Percentiles rank a stretch among this genome's conserved stretches.
phyloP scores from a whole-genome alignment of 2,329 filamentous ascomycete species.

The Cercospora citrullina region DNA sequence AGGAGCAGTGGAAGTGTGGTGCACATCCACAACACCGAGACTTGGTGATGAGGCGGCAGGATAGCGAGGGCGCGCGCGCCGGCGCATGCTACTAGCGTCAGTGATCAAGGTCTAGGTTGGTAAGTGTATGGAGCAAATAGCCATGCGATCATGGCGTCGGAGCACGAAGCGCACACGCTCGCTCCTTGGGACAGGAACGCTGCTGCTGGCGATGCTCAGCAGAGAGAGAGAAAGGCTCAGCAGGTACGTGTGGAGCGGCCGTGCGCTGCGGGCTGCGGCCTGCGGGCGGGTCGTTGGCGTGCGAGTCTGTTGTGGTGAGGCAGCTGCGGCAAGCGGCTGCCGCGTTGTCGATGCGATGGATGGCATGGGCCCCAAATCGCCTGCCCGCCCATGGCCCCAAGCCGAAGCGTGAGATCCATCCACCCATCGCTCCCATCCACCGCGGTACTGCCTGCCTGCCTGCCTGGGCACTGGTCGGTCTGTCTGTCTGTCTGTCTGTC shows the following conservation, averaged over 20 bases:
- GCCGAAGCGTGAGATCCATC: not conserved
- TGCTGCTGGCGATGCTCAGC: slow-evolving; percentile 4
- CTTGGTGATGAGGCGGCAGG: slow-evolving; percentile 19
- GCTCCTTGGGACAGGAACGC: slow-evolving; percentile 6
- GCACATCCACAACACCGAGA: slow-evolving; percentile 6
- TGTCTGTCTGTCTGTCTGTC: too few relatives aligned
- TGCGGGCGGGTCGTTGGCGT: slow-evolving; percentile 1
- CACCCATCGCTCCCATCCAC: not conserved
- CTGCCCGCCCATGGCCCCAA: not conserved
- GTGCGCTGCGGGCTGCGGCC: not conserved
- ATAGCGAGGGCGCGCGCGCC: slow-evolving; percentile 20
- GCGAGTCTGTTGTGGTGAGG: not conserved
- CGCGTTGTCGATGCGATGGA: not conserved
- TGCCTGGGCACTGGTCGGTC: not conserved
- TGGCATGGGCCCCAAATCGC: slow-evolving; percentile 1
- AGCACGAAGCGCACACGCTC: slow-evolving; percentile 22
- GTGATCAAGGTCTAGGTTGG: slow-evolving; percentile 29
- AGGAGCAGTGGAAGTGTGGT: not conserved
- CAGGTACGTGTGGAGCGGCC: slow-evolving; percentile 4
- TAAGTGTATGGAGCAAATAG: slow-evolving; percentile 26
- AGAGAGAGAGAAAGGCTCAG: slow-evolving; percentile 2
- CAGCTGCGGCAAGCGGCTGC: not conserved
- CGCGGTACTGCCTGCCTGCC: not conserved
- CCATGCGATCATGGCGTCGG: slow-evolving; percentile 29
- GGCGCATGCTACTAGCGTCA: slow-evolving; percentile 27